These are phyloP conservation scores for Geranomyces michiganensis DNA, from an alignment of 192 early-diverging fungal species.

Conservation along the genomic window DNA sequence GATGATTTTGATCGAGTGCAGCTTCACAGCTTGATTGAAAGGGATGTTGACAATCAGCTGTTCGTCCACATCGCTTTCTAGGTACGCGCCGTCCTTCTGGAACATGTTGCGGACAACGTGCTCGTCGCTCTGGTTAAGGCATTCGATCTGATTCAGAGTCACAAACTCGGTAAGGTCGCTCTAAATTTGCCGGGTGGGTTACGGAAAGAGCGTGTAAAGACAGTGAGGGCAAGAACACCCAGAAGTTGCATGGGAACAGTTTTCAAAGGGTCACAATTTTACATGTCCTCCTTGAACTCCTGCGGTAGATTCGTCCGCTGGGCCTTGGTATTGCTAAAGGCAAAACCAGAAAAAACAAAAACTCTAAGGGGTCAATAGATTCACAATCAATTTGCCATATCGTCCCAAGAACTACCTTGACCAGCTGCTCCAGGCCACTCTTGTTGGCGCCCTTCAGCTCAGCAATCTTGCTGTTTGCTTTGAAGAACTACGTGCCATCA, in stretches of 20 bases:
- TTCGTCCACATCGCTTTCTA: slow-evolving; percentile 96
- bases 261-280: background rate
- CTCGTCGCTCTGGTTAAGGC: slow-evolving; percentile 83
- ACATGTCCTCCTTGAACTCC: slow-evolving; percentile 8
- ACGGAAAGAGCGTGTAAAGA: no score
- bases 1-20: slow-evolving; percentile 69
- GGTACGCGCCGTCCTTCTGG: slow-evolving; percentile 63
- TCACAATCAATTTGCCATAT: slow-evolving; percentile 6
- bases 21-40: slow-evolving; percentile 84
- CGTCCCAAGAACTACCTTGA: slow-evolving; percentile 54
- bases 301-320: slow-evolving; percentile 27
- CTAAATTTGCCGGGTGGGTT: slow-evolving; percentile 9
- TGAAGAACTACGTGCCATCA: slow-evolving; percentile 59
- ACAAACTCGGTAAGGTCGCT: slow-evolving; percentile 48
- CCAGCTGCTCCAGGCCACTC: slow-evolving; percentile 59
- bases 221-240: background rate
- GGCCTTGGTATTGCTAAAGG: slow-evolving; percentile 42
- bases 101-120: slow-evolving; percentile 79
- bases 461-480: slow-evolving; percentile 69
- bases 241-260: background rate
- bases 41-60: slow-evolving; percentile 85
- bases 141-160: slow-evolving; percentile 50
- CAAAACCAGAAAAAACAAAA: background rate
- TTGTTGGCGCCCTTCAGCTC: slow-evolving; percentile 83
- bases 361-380: background rate